Base-by-base conservation (phyloP, 805 yeast genomes). In the Candida morakotiae region DNA sequence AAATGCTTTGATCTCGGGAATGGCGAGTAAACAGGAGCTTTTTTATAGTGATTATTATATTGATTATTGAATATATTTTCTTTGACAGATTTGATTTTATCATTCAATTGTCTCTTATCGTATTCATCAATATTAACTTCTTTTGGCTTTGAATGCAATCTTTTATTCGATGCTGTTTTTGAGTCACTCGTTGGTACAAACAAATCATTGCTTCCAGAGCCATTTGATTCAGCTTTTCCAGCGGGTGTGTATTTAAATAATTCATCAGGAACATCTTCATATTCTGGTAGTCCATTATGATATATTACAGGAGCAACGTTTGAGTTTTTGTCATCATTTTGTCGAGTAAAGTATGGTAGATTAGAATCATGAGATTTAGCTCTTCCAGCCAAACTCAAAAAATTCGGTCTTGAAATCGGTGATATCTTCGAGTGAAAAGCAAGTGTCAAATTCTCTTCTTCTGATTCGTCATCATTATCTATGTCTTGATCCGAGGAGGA, bases 11-110 rank as follows among this genome's bases (percentile, higher is more conserved):
- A 63, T 18, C 18, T n/a, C 2, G 71, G 71, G 40, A 68, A 65
- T 13, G 73, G 70, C n/a, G 51, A 49, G 22, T 49, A 44, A 5
- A 53, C 46, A n/a, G 65, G 68, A 52, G 82, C 68, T 38, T 68
- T 71, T 34, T 60, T 60, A 48, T 72, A 72, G 43, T 74, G 79
- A 41, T 73, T 73, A 28, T 62, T 64, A 53, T 55, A 69, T 28
- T 52, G 56, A 42, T 50, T 45, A 35, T 58, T 44, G 21, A 41
- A 43, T 28, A 42, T 37, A 14, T 41, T 49, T 11, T 49, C 46
- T 9, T 43, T 27, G 14, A 38, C 13, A 6, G 27, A 16, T 27
- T 15, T 26, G 5, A 5, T 23, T 14, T 9, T 5, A 9, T 26
- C 11, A 7, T 7, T 26, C 7, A 16, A 14, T 13, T 26, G 16